Percentiles rank a stretch among this genome's conserved stretches.
Evolutionary conservation across 2,329 filamentous ascomycete genomes (phyloP).

Genomic region (Zymoseptoria tritici): DNA sequence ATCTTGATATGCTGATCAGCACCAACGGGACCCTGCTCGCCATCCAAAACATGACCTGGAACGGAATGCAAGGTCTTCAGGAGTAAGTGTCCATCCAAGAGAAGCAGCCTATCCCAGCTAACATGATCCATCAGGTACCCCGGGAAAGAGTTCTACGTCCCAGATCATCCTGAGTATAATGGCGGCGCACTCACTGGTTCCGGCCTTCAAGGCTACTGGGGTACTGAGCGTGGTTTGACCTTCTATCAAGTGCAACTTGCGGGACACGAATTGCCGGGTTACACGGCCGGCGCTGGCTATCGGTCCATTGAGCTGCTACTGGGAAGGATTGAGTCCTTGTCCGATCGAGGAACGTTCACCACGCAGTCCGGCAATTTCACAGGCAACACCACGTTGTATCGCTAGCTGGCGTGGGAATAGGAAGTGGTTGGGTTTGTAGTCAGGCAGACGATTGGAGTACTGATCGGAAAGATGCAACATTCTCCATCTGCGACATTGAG

Average conservation of each 20-base stretch:
- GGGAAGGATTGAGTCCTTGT: conserved; percentile 28
- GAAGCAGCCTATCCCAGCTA: not conserved
- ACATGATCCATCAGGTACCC: conserved; percentile 5
- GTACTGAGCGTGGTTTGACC: conserved; percentile 23
- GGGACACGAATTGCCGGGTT: conserved; percentile 29
- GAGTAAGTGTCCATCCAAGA: not conserved
- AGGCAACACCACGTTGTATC: not conserved
- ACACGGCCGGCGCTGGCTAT: conserved; percentile 37
- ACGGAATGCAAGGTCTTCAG: conserved; percentile 25
- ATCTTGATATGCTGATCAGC: conserved; percentile 22
- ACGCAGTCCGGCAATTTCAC: not conserved
- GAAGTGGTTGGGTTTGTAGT: no score
- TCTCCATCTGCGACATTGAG: no score
- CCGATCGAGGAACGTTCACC: conserved; percentile 1
- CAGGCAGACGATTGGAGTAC: not conserved
- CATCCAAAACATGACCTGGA: conserved; percentile 28
- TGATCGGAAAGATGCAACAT: not conserved
- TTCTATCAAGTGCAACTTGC: conserved; percentile 23
- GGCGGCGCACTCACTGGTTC: not conserved
- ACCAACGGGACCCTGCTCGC: conserved; percentile 25
- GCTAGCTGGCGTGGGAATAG: not conserved
- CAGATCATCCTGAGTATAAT: conserved; percentile 8
- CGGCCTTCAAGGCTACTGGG: conserved; percentile 9
- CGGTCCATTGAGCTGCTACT: conserved; percentile 38
- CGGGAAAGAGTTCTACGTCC: conserved; percentile 19